Evolutionary conservation across 371 early-diverging fungal genomes (phyloP), one percentile per base, ranked within the genome.

Genomic region (Zychaea mexicana): DNA sequence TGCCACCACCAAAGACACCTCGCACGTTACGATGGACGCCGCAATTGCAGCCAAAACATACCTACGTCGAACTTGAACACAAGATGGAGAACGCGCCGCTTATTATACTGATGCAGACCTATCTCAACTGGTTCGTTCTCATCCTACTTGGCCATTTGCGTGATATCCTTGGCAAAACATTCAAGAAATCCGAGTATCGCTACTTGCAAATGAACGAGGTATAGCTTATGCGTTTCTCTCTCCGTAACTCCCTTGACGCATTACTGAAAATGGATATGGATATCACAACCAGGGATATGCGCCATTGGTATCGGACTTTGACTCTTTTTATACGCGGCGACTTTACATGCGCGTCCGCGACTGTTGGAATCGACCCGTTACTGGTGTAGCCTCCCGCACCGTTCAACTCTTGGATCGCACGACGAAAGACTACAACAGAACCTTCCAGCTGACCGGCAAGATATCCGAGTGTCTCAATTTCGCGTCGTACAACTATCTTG

Each of bases 401-500:
- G 89, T 99, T 42, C 90, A 85, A 33, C 78, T 99, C 47, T 75
- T 98, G 45, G 95, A 96, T 39, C 89, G 99, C 52, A 79, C 79
- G 19, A 89, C 92, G 33, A 69, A 78, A 28, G 96, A 99, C 74
- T 91, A 87, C 65, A 96, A 98, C 79, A 80, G 83, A 38, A 88
- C 96, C 4, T 97, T 96, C 77, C 67, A 84, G 82, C 74, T 95
- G 61, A 97, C 98, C 22, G 99, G 99, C 46, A 88, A 79, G 24
- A 88, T 79, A 49, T 90, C 81, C 52, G 89, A 91, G 69, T 87
- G 88, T n/a, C 85, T 99, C 60, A 99, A 99, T 75, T 82, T 99
- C 69, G 94, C 97, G 13, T 98, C 98, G 13, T 99, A 99, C 85
- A 99, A 99, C 78, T 99, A 99, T 75, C 89, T 99, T 49, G 99